Evolutionary conservation across 257 asterid genomes (phyloP).

Genomic region (Solanum piurae): DNA sequence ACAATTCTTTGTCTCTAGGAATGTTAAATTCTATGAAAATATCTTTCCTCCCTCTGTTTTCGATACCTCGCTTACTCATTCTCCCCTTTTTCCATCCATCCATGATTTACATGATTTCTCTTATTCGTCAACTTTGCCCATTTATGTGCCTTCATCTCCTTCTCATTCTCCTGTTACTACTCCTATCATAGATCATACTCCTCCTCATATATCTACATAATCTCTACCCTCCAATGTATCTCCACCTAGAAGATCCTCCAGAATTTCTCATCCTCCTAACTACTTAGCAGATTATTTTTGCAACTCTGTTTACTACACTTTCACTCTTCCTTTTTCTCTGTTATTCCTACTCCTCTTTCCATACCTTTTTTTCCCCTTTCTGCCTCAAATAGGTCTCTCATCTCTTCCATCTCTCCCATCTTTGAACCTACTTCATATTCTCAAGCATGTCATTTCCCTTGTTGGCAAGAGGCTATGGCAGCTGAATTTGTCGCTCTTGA

Average conservation of each 20-base stretch:
- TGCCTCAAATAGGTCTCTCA: neutral
- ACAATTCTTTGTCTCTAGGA: neutral
- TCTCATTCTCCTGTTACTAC: rapidly evolving
- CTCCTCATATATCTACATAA: no score
- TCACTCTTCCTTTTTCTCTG: neutral
- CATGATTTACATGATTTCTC: no score
- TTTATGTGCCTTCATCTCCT: no score
- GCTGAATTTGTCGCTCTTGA: neutral
- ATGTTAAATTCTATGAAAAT: neutral
- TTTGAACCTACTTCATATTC: neutral
- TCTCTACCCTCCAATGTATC: no score
- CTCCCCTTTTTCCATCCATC: no score
- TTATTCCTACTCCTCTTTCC: neutral
- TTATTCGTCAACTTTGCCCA: no score
- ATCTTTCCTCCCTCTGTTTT: neutral
- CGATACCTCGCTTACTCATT: no score
- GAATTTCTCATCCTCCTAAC: neutral
- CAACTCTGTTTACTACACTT: neutral
- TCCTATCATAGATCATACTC: neutral
- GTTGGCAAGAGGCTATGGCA: neutral
- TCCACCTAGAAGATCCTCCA: no score
- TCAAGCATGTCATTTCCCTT: neutral
- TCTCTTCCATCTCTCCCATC: neutral
- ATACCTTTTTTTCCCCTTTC: neutral
- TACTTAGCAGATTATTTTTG: neutral